These are phyloP conservation scores for Pseudocercospora macadamiae DNA, from an alignment of 2,329 filamentous ascomycete genomes.

Conservation along the genomic window DNA sequence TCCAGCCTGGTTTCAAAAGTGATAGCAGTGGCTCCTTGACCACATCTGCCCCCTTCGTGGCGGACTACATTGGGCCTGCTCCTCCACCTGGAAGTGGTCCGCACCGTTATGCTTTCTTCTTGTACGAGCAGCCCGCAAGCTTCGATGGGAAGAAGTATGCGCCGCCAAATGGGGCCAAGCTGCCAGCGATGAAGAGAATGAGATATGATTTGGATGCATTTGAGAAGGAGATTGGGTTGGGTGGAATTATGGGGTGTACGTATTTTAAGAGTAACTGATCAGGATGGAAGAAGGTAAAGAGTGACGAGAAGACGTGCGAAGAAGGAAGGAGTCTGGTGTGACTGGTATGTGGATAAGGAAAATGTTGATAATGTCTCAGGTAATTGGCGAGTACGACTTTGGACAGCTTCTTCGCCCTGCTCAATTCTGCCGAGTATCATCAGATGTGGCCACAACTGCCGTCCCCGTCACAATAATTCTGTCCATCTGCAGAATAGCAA, in stretches of 20 bases:
- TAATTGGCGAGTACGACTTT: no score
- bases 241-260: neutral
- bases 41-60: conserved; percentile 34
- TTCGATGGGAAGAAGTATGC: neutral
- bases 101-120: conserved; percentile 48
- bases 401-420: no score
- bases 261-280: conserved; percentile 37
- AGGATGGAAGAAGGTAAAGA: neutral
- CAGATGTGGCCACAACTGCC: no score
- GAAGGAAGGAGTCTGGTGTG: no score
- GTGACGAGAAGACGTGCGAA: no score
- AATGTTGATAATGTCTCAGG: no score
- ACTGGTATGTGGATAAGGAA: no score
- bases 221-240: neutral
- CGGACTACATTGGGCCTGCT: conserved; percentile 50
- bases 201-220: neutral
- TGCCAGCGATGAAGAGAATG: neutral
- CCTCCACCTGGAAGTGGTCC: conserved; percentile 52
- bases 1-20: conserved; percentile 46
- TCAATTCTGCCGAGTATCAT: no score
- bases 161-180: neutral
- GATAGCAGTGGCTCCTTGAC: conserved; percentile 16
- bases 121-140: conserved; percentile 1
- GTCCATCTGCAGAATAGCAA: no score
- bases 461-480: no score